These are phyloP conservation scores for Phytophthora ohioensis DNA, from an alignment of 352 stramenopile species.

Conservation along the genomic window DNA sequence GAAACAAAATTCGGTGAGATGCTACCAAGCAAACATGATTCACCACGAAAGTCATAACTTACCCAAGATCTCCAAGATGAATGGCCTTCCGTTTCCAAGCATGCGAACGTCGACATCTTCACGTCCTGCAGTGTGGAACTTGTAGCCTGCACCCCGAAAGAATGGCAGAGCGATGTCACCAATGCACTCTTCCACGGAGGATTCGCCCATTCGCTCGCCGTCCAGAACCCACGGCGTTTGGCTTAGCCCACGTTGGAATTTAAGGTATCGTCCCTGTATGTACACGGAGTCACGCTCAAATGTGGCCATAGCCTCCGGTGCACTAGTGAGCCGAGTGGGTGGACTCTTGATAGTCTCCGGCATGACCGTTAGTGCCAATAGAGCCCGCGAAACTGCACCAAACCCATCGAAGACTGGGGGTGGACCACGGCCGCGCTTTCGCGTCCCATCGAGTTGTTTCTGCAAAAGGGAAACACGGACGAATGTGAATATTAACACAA, in stretches of 20 bases:
- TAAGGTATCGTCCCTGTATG: conserved; percentile 91
- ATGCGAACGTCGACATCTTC: conserved; percentile 99
- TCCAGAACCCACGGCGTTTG: conserved; percentile 94
- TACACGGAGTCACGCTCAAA: conserved; percentile 89
- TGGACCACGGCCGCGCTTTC: conserved; percentile 75
- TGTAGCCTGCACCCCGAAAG: conserved; percentile 81
- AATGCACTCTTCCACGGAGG: conserved; percentile 92
- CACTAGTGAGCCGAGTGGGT: conserved; percentile 48
- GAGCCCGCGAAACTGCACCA: conserved; percentile 75
- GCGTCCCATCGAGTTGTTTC: conserved; percentile 66
- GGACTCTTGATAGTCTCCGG: conserved; percentile 69
- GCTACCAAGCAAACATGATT: background rate
- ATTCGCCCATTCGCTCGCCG: conserved; percentile 84
- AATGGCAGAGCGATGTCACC: conserved; percentile 72
- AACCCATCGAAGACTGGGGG: conserved; percentile 78
- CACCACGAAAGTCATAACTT: conserved; percentile 1
- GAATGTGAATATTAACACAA: conserved; percentile 6
- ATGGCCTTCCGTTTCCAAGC: conserved; percentile 94
- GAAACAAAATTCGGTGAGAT: conserved; percentile 24
- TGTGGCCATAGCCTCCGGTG: conserved; percentile 44
- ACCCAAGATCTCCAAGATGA: conserved; percentile 90
- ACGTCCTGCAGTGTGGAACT: conserved; percentile 97
- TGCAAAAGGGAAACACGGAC: conserved; percentile 20
- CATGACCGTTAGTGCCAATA: conserved; percentile 55
- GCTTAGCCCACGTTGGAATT: conserved; percentile 89